Evolutionary conservation across 2,329 filamentous ascomycete species (phyloP).

Genomic region (Thelonectria discophora): DNA sequence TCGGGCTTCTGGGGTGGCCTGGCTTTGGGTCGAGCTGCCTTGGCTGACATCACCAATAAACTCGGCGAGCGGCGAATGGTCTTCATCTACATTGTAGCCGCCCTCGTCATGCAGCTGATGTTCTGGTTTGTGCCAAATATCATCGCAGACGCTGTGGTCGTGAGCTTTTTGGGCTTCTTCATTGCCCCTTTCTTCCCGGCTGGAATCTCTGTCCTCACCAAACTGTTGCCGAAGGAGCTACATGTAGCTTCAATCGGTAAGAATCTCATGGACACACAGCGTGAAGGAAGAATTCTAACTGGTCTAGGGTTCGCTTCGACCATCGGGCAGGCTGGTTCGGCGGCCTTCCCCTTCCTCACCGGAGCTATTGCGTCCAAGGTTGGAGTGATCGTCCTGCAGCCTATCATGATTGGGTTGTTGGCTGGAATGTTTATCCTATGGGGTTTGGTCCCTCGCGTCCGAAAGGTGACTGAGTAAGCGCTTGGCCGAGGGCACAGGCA

Average conservation of each 20-base stretch:
- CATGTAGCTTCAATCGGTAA: slow-evolving; percentile 13
- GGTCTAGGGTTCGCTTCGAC: slow-evolving; percentile 4
- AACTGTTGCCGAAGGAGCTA: neutral
- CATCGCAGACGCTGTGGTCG: neutral
- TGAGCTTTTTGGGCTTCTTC: slow-evolving; percentile 1
- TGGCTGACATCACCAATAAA: slow-evolving; percentile 1
- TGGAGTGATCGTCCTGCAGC: slow-evolving; percentile 13
- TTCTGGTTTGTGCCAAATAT: slow-evolving; percentile 7
- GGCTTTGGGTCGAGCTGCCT: neutral
- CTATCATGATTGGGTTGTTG: slow-evolving; percentile 11
- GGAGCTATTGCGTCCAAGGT: slow-evolving; percentile 14
- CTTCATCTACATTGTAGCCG: neutral
- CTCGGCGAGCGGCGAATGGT: slow-evolving; percentile 1
- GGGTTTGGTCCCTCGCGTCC: neutral
- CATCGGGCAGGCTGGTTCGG: slow-evolving; percentile 15
- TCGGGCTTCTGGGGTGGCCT: slow-evolving; percentile 3
- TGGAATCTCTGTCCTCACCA: neutral
- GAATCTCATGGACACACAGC: neutral
- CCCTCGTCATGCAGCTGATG: slow-evolving; percentile 1
- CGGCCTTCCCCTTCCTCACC: slow-evolving; percentile 13
- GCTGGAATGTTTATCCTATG: neutral
- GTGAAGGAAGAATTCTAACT: neutral
- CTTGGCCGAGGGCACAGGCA: neutral
- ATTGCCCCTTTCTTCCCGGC: slow-evolving; percentile 3
- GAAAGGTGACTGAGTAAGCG: neutral